phyloP scores from a whole-genome alignment of 805 yeast genomes.

The Candida anglica region DNA sequence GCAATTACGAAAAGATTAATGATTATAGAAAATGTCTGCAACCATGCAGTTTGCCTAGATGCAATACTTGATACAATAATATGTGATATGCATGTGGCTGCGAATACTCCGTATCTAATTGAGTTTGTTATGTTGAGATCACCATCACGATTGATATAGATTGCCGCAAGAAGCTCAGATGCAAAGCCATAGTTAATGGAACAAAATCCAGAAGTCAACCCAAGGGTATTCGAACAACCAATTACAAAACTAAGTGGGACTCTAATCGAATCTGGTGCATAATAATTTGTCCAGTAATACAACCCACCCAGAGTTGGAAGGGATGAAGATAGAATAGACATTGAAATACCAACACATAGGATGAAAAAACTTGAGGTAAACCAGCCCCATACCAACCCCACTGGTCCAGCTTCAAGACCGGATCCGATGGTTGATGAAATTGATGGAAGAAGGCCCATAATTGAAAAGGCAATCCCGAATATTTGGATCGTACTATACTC shows the following conservation, averaged over 20 bases:
- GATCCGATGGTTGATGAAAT: conserved; percentile 20
- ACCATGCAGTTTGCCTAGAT: conserved; percentile 50
- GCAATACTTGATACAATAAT: conserved; percentile 52
- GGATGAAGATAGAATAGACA: conserved; percentile 22
- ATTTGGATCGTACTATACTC: conserved; percentile 46
- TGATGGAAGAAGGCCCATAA: conserved; percentile 31
- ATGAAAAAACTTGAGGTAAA: conserved; percentile 19
- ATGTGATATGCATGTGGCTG: conserved; percentile 54
- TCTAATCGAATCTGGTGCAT: conserved; percentile 52
- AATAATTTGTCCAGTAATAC: conserved; percentile 42
- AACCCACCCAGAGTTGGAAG: conserved; percentile 29
- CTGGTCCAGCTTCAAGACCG: conserved; percentile 26
- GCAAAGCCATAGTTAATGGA: conserved; percentile 71
- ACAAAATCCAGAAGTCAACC: conserved; percentile 62
- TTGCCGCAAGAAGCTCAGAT: conserved; percentile 54
- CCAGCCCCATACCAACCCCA: conserved; percentile 32
- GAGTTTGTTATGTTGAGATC: conserved; percentile 50
- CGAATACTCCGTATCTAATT: conserved; percentile 61
- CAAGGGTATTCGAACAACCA: conserved; percentile 66
- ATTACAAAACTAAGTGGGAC: conserved; percentile 57
- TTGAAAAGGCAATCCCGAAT: conserved; percentile 43
- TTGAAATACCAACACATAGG: conserved; percentile 21
- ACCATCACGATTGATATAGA: conserved; percentile 51
- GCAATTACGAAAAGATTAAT: conserved; percentile 50
- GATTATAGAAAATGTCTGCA: conserved; percentile 57